Evolutionary conservation across 371 early-diverging fungal genomes (phyloP).

Genomic region (Mucor saturninus): DNA sequence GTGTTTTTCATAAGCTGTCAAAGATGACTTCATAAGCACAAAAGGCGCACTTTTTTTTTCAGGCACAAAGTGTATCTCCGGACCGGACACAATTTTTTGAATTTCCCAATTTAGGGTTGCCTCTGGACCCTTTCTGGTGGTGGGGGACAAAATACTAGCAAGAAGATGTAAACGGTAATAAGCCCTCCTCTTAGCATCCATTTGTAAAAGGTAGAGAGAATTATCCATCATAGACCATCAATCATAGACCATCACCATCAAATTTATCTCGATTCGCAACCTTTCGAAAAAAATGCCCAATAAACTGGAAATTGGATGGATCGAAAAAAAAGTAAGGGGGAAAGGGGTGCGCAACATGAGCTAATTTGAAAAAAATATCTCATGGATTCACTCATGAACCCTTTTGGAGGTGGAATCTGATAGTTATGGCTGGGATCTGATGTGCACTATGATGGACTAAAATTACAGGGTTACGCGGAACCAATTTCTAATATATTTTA

Average conservation of each 20-base stretch:
- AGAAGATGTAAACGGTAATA: conserved; percentile 7
- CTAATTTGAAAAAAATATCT: too few relatives aligned
- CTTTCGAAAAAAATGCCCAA: not conserved
- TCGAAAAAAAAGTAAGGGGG: too few relatives aligned
- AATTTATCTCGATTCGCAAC: not conserved
- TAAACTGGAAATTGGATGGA: too few relatives aligned
- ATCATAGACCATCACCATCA: not conserved
- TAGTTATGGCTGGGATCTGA: too few relatives aligned
- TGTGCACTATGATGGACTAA: not conserved
- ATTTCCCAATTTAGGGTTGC: not conserved
- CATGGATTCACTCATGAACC: too few relatives aligned
- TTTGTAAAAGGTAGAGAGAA: conserved; percentile 26
- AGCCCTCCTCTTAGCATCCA: conserved; percentile 31
- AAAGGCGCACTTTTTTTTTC: too few relatives aligned
- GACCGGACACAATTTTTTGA: not conserved
- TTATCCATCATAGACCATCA: conserved; percentile 12
- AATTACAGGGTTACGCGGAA: not conserved
- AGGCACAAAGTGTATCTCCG: too few relatives aligned
- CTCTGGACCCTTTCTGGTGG: not conserved
- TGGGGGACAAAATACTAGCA: conserved; percentile 12
- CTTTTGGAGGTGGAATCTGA: too few relatives aligned
- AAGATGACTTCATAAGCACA: too few relatives aligned
- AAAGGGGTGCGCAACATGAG: too few relatives aligned
- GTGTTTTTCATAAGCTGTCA: too few relatives aligned
- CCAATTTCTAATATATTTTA: not conserved